phyloP scores from a whole-genome alignment of 768 basidiomycete genomes.

The Suillus brevipes region DNA sequence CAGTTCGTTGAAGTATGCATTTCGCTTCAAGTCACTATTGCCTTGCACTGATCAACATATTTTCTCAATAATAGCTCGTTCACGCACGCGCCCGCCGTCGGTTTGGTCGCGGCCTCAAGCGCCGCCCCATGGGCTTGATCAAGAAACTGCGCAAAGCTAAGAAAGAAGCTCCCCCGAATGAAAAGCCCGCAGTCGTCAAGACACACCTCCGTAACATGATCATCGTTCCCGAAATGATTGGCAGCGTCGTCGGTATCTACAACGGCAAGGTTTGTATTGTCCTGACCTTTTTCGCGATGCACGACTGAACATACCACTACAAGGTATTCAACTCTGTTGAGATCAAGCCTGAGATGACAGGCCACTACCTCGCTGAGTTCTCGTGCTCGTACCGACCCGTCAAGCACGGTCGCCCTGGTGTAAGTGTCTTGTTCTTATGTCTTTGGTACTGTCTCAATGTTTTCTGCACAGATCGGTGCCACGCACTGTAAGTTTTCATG shows the following conservation, averaged over 20 bases:
- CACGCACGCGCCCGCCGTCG: conserved; percentile 98
- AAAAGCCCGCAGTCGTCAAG: conserved; percentile 98
- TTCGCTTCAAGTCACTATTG: conserved; percentile 13
- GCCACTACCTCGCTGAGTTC: conserved; percentile 98
- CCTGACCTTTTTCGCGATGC: background rate
- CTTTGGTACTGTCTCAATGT: conserved; percentile 15
- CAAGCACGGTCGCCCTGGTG: conserved; percentile 99
- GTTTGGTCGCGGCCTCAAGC: conserved; percentile 98
- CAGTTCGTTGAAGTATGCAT: conserved; percentile 78
- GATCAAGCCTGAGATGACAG: conserved; percentile 99
- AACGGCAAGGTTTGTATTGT: conserved; percentile 78
- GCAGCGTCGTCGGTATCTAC: conserved; percentile 97
- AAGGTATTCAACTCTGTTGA: conserved; percentile 95
- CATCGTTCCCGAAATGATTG: conserved; percentile 99
- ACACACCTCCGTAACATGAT: conserved; percentile 99
- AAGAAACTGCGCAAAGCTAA: conserved; percentile 99
- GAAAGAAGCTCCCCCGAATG: conserved; percentile 98
- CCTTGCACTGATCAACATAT: background rate
- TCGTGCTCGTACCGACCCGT: conserved; percentile 98
- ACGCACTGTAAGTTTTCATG: conserved; percentile 68
- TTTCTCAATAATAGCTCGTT: conserved; percentile 65
- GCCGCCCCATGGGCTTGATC: conserved; percentile 96
- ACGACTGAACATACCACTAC: conserved; percentile 2
- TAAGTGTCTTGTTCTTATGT: conserved; percentile 44
- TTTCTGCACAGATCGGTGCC: conserved; percentile 68